Evolutionary conservation across 139 green algal genomes (phyloP).

Genomic region (Coelastrella sp.): DNA sequence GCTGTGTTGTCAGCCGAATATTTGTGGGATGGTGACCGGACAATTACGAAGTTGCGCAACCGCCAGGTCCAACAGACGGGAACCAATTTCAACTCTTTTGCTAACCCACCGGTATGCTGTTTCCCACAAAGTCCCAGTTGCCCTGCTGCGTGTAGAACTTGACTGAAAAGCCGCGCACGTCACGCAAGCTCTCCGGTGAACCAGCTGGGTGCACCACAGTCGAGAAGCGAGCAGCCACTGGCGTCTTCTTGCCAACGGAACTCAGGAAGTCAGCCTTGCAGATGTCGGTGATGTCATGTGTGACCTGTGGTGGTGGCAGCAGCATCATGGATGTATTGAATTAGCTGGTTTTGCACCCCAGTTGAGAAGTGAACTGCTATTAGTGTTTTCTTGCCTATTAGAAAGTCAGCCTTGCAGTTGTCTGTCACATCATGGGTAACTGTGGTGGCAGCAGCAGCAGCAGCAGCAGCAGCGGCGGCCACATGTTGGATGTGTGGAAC

Average conservation of each 20-base stretch:
- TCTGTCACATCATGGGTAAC: constrained; percentile 56
- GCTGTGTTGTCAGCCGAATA: too few relatives aligned
- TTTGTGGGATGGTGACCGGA: too few relatives aligned
- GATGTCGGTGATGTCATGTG: constrained; percentile 62
- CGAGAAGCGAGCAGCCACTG: constrained; percentile 68
- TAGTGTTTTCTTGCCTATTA: constrained; percentile 70
- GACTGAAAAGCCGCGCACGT: constrained; percentile 75
- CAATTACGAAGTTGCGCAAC: too few relatives aligned
- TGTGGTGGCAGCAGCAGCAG: not conserved
- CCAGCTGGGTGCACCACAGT: constrained; percentile 70
- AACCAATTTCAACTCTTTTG: too few relatives aligned
- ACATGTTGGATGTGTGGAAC: not conserved
- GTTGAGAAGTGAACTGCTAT: constrained; percentile 71
- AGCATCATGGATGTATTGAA: not conserved
- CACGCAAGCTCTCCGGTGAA: constrained; percentile 71
- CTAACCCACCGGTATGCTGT: constrained; percentile 71
- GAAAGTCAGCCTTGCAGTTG: constrained; percentile 69
- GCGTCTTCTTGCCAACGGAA: constrained; percentile 65
- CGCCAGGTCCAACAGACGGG: too few relatives aligned
- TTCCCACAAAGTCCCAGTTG: constrained; percentile 78
- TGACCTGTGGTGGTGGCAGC: not conserved
- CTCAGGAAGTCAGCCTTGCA: constrained; percentile 71
- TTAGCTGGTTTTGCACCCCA: constrained; percentile 69
- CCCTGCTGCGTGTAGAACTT: constrained; percentile 83
- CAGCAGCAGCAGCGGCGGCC: not conserved